Evolutionary conservation across 2,329 filamentous ascomycete genomes (phyloP).

Genomic region (Claviceps purpurea): DNA sequence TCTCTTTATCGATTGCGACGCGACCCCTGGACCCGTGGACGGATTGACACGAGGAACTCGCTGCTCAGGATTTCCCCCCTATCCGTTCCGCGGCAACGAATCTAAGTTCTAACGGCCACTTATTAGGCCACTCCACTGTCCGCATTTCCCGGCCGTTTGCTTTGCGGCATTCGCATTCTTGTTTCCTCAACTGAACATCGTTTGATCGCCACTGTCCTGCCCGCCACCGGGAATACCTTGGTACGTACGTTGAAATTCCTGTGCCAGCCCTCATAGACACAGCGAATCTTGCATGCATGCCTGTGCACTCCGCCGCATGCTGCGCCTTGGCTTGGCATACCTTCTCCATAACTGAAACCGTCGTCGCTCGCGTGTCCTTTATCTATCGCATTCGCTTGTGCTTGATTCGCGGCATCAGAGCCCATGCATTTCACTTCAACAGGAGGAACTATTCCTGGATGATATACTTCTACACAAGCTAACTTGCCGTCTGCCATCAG

Average conservation of each 20-base stretch:
- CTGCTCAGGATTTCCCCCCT: not conserved
- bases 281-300: not conserved
- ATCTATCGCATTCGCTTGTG: not conserved
- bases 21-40: not conserved
- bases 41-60: not conserved
- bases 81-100: not conserved
- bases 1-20: not conserved
- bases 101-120: too few relatives aligned
- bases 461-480: not conserved
- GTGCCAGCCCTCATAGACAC: not conserved
- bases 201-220: not conserved
- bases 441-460: not conserved
- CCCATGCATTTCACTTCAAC: not conserved
- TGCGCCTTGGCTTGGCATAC: not conserved
- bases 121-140: not conserved
- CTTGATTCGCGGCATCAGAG: not conserved
- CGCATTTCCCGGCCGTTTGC: not conserved
- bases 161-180: constrained; percentile 3
- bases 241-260: not conserved
- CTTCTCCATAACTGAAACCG: not conserved
- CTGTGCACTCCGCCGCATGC: not conserved
- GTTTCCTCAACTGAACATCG: not conserved
- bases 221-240: not conserved
- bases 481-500: not conserved
- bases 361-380: not conserved